Base-by-base conservation (phyloP, 2,329 filamentous ascomycete species). In the Eurotiales sp. region DNA sequence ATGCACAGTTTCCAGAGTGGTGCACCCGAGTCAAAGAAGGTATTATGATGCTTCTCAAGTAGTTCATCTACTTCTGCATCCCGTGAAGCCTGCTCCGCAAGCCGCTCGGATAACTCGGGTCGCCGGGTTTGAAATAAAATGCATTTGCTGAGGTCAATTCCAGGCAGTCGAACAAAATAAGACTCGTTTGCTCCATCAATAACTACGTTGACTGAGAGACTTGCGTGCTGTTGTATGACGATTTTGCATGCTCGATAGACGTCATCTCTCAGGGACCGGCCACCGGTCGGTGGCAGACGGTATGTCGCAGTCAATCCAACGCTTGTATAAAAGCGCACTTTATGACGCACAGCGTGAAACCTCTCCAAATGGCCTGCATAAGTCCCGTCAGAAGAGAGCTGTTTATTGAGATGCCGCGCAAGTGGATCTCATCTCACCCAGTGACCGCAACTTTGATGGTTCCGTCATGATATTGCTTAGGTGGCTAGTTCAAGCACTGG, bases 1-100 rank as follows among this genome's bases (percentile, higher is more conserved):
- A 78, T 56, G 15, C 69, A 56, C 2, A 78, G 59, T 17, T 73
- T 69, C 76, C 76, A 79, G 54, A 71, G 72, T 1, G 75, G 71
- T 15, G 64, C 43, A 3, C 61, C 62, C 1, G 64, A 56, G 19
- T 64, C 63, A 57, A 71, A 74, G 3, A 66, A 57, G 14, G 53
- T 67, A 46, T 70, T 70, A 52, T 78, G 76, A 56, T 78, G 67
- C 1, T 58, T 50, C 36, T 67, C 54, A 8, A 78, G 54, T 2
- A 76, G 25, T 0, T 59, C 50, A n/a, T 77, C 69, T 3, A 78
- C 56, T 43, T 75, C 72, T 3, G 51, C 36, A 52, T 77, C 73
- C 11, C 19, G 8, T 4, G 45, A 14, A 4, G 21, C n/a, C 19
- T 27, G 25, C 25, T 27, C 25, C 25, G n/a, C n/a, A n/a, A n/a